Conservation (phyloP, 2,329 filamentous ascomycete genomes). For the Arthrobotrys musiformis region DNA sequence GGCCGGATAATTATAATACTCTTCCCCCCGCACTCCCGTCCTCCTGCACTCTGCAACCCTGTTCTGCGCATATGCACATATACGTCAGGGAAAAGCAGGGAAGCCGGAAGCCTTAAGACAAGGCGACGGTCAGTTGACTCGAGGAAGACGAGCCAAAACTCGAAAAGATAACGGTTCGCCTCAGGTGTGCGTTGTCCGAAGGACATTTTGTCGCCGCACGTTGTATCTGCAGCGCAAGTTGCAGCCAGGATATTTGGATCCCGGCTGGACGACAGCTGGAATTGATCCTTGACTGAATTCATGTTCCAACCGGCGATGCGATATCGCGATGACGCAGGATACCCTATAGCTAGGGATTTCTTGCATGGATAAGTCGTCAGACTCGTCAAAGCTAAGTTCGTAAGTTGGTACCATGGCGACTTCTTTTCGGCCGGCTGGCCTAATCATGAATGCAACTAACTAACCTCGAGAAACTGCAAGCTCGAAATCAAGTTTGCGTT, state of each 20-base stretch:
- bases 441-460: not conserved
- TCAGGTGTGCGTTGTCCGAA: conserved; percentile 44
- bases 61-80: not conserved
- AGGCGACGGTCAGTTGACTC: conserved; percentile 36
- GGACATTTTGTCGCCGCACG: conserved; percentile 5
- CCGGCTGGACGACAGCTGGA: too few relatives aligned
- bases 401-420: not conserved
- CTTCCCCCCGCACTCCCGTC: conserved; percentile 14
- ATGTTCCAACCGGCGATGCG: conserved; percentile 13
- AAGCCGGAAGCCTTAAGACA: not conserved
- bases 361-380: not conserved
- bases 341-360: not conserved
- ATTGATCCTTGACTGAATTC: conserved; percentile 10
- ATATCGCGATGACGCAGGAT: not conserved
- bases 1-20: conserved; percentile 30
- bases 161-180: conserved; percentile 21
- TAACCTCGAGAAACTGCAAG: too few relatives aligned
- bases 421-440: not conserved
- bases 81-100: not conserved
- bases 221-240: conserved; percentile 1
- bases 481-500: not conserved
- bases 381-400: not conserved
- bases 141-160: conserved; percentile 4
- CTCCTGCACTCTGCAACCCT: not conserved
- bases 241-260: too few relatives aligned